Evolutionary conservation across 306 rosid species (phyloP), one percentile per base, ranked within the genome.

Genomic region (Luffa aegyptiaca): DNA sequence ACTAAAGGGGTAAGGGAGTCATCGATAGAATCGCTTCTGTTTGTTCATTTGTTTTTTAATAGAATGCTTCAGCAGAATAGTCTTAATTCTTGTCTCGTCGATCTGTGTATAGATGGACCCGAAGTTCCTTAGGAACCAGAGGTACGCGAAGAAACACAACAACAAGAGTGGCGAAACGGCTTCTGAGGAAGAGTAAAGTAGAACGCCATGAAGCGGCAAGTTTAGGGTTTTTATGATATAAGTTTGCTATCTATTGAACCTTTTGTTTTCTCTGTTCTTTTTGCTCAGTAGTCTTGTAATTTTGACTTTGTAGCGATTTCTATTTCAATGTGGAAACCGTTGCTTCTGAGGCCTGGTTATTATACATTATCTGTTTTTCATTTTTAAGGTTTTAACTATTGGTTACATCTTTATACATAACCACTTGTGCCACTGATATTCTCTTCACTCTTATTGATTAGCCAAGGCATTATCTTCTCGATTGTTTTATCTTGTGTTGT

Each of bases 111-210:
- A 95, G 99, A 96, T 96, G 99, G 99, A 96, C 77, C 98, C 98
- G 11, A 96, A 96, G 90, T 96, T 96, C 39, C 82, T 96, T 88
- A 91, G 99, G 94, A 96, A 96, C 90, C 99, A 96, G 86, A 93
- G 99, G 99, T 96, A 96, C 48, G 99, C 99, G 0, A 96, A 97
- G 96, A 96, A 96, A 88, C 99, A 96, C 78, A 91, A 96, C 90
- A 93, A 87, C 80, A 88, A 88, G 80, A 85, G 48, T 68, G 90
- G 73, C 6, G 98, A 93, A 66, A 8, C 84, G 0, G 88, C 80
- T 33, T 20, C 87, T 0, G 98, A 82, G 26, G 93, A 93, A 88
- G 96, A 95, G 86, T 95, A 88, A 87, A 81, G 0, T 48, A 73
- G 58, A 5, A 72, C 7, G 77, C 66, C 26, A 65, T 72, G 11